Percentiles rank a stretch among this genome's conserved stretches.
phyloP scores from a whole-genome alignment of 129 eudicot genomes.

The Pulicaria dysenterica region DNA sequence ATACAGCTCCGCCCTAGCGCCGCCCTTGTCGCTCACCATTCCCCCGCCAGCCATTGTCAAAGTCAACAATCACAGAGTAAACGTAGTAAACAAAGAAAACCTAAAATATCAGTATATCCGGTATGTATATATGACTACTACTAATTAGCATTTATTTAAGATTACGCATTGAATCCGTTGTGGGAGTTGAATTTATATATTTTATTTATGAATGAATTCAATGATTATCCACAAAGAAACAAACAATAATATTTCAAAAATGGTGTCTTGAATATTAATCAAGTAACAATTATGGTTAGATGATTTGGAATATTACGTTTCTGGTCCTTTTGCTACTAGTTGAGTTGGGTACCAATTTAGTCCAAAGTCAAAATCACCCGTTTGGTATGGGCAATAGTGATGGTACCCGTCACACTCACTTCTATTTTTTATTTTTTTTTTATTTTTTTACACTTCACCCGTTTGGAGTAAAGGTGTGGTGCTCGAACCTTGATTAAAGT shows the following conservation, averaged over 20 bases:
- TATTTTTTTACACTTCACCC: too few species aligned
- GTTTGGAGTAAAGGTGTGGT: too few species aligned
- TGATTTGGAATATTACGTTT: not conserved
- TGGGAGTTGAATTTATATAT: slow-evolving; percentile 11
- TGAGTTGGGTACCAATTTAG: not conserved
- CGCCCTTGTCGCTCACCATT: slow-evolving; percentile 42
- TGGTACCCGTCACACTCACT: too few species aligned
- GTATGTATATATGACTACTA: not conserved
- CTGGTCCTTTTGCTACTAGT: not conserved
- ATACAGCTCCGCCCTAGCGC: slow-evolving; percentile 61
- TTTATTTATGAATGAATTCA: not conserved
- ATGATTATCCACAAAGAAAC: slow-evolving; percentile 22
- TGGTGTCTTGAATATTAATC: not conserved
- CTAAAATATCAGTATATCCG: not conserved
- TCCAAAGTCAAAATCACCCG: not conserved
- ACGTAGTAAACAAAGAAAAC: not conserved
- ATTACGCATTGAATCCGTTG: not conserved
- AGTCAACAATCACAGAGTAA: slow-evolving; percentile 7
- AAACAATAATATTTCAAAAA: not conserved
- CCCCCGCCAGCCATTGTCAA: slow-evolving; percentile 80
- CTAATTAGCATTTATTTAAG: not conserved
- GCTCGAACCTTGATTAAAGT: too few species aligned
- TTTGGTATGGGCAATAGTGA: too few species aligned
- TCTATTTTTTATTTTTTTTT: too few species aligned
- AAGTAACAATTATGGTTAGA: not conserved